Base-by-base conservation (phyloP, 2,329 filamentous ascomycete genomes). In the Fusarium austroafricanum region DNA sequence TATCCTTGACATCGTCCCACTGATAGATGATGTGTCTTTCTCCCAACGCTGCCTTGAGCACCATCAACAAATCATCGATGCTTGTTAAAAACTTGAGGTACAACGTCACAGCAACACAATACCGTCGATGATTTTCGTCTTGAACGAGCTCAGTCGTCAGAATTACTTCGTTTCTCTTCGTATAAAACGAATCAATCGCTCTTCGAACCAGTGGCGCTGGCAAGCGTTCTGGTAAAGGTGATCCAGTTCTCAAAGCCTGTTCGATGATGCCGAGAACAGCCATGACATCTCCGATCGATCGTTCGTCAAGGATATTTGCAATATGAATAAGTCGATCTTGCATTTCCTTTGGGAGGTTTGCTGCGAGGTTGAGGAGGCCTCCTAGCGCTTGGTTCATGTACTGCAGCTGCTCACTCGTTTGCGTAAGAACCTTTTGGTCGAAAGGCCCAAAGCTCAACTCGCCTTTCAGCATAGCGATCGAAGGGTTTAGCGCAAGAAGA, bases 281-380 rank as follows among this genome's bases (percentile, higher is more conserved):
- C 84, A 86, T 86, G 50, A 84, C 65, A 28, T 85, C 83, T 5
- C 81, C 83, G 11, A 86, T 80, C n/a, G 75, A 75, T 2, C 75
- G 73, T 17, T 84, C 79, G 29, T 83, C 80, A 1, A 81, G 68
- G 2, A 84, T 71, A 2, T 83, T 83, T 0, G 76, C 75, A 1
- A 75, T 71, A 1, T 67, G 74, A 0, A 77, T 73, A 1, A 86
- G 75, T 0, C 81, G 79, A 3, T 72, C 67, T 40, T 83, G 83
- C 3, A 83, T 75, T 1, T 79, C 68, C 3, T 73, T 70, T 0
- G 84, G 80, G 0, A 86, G 68, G 20, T 47, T 79, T 35, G 65
- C 75, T 64, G 59, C 83, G 21, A 78, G 61, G 8, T 67, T 61
- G 1, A 80, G 68, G 3, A 80, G 75, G 21, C 76, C 71, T 0